A percentile compares a stretch with the other conserved stretches of the same genome.
Conservation (phyloP, 305 asterid species). For the Plantago lanceolata region DNA sequence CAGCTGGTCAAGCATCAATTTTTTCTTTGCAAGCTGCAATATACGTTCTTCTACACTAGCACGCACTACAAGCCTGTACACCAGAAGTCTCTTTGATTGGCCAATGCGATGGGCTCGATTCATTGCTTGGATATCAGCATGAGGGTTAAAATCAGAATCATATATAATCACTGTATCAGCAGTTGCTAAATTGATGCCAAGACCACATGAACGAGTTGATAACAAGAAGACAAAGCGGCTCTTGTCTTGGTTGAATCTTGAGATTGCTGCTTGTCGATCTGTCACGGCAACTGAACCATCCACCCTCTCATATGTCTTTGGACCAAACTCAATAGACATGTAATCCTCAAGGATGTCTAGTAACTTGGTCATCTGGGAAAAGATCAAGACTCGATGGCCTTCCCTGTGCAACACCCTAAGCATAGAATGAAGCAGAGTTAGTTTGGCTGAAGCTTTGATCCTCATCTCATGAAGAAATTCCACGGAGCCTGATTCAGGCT, state of each 20-base stretch:
- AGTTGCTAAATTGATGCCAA: constrained; percentile 97
- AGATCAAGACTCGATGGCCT: constrained; percentile 91
- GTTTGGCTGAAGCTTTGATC: constrained; percentile 95
- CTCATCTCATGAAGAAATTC: constrained; percentile 97
- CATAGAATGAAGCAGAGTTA: constrained; percentile 93
- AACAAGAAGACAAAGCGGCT: constrained; percentile 89
- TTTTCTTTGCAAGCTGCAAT: constrained; percentile 94
- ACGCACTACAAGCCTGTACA: constrained; percentile 93
- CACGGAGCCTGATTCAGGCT: constrained; percentile 90
- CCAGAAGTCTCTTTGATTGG: constrained; percentile 86
- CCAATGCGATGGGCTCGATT: constrained; percentile 97
- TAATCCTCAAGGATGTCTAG: constrained; percentile 98
- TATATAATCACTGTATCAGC: constrained; percentile 96
- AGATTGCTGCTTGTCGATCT: constrained; percentile 82
- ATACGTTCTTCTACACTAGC: constrained; percentile 99
- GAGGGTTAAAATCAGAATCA: constrained; percentile 97
- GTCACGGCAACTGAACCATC: constrained; percentile 93
- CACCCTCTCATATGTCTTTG: constrained; percentile 87
- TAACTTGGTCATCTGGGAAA: constrained; percentile 96
- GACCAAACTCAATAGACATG: constrained; percentile 83
- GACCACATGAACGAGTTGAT: constrained; percentile 97
- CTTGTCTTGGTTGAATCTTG: constrained; percentile 90
- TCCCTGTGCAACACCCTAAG: constrained; percentile 72
- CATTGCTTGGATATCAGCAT: constrained; percentile 99
- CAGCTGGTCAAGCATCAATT: constrained; percentile 94